A percentile compares a stretch with the other conserved stretches of the same genome.
phyloP scores from a whole-genome alignment of 805 yeast species.

The Saccharomycopsis sp. region DNA sequence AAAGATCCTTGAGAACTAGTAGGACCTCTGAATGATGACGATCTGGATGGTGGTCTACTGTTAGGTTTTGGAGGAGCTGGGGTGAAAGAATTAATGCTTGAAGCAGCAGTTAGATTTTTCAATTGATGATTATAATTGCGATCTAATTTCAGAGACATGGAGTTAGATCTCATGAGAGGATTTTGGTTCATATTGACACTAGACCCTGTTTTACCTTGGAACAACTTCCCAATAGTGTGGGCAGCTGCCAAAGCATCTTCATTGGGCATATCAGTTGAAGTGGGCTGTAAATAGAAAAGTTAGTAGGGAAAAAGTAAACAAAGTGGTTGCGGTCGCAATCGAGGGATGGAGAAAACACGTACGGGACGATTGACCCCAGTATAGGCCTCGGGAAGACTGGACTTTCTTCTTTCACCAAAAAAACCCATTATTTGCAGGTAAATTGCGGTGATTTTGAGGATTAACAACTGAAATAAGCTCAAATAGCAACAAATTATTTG shows the following conservation, averaged over 20 bases:
- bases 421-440: conserved; percentile 15
- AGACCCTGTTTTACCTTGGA: conserved; percentile 7
- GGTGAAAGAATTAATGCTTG: neutral
- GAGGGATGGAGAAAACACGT: too few relatives aligned
- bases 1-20: neutral
- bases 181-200: neutral
- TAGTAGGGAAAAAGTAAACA: conserved; percentile 1
- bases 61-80: neutral
- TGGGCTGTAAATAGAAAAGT: too few relatives aligned
- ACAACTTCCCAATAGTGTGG: conserved; percentile 14
- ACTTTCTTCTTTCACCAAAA: conserved; percentile 15
- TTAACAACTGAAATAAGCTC: too few relatives aligned
- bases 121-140: conserved; percentile 7
- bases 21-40: neutral
- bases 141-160: neutral
- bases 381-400: conserved; percentile 16
- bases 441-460: too few relatives aligned
- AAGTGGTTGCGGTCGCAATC: neutral
- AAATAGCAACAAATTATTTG: too few relatives aligned
- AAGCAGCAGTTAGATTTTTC: conserved; percentile 1
- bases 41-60: neutral
- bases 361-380: conserved; percentile 16
- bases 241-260: conserved; percentile 18
- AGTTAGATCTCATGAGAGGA: conserved; percentile 1
- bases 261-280: conserved; percentile 16